Evolutionary conservation across 768 basidiomycete genomes (phyloP).

Genomic region (Xanthoconium stramineum): DNA sequence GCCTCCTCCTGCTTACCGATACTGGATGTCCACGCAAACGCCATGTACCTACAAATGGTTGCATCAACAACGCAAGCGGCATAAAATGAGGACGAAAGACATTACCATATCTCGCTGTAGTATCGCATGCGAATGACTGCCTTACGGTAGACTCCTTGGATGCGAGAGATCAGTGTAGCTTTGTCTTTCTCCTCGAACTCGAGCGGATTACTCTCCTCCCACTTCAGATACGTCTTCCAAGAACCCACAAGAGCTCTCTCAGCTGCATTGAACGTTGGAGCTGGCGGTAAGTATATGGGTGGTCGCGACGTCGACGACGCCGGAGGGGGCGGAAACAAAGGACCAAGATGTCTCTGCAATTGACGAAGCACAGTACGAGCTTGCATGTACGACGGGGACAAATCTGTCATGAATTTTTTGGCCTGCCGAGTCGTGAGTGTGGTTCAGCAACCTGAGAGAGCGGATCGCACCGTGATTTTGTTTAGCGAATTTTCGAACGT

Average conservation of each 20-base stretch:
- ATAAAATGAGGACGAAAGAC: conserved; percentile 1
- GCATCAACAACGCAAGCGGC: conserved; percentile 4
- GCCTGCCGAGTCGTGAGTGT: conserved; percentile 46
- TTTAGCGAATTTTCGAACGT: conserved; percentile 87
- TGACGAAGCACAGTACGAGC: conserved; percentile 86
- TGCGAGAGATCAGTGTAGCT: conserved; percentile 58
- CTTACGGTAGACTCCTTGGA: conserved; percentile 84
- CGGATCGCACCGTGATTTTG: conserved; percentile 65
- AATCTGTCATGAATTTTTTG: conserved; percentile 92
- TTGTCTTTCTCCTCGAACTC: conserved; percentile 87
- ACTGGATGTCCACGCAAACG: conserved; percentile 75
- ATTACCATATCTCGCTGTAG: conserved; percentile 91
- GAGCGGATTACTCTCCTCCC: conserved; percentile 93
- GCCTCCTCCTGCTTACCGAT: conserved; percentile 82
- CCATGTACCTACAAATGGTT: conserved; percentile 72
- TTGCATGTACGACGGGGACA: conserved; percentile 94
- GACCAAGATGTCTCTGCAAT: conserved; percentile 64
- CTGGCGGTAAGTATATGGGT: conserved; percentile 58
- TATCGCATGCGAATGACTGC: conserved; percentile 91
- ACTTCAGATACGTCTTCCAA: conserved; percentile 92
- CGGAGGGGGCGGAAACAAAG: conserved; percentile 53
- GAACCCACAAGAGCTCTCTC: conserved; percentile 76
- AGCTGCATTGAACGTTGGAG: conserved; percentile 66
- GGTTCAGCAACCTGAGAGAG: not conserved
- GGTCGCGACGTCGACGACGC: conserved; percentile 40